Evolutionary conservation across 2,329 filamentous ascomycete species (phyloP), one percentile per base, ranked within the genome.

Genomic region (Camillea tinctor): DNA sequence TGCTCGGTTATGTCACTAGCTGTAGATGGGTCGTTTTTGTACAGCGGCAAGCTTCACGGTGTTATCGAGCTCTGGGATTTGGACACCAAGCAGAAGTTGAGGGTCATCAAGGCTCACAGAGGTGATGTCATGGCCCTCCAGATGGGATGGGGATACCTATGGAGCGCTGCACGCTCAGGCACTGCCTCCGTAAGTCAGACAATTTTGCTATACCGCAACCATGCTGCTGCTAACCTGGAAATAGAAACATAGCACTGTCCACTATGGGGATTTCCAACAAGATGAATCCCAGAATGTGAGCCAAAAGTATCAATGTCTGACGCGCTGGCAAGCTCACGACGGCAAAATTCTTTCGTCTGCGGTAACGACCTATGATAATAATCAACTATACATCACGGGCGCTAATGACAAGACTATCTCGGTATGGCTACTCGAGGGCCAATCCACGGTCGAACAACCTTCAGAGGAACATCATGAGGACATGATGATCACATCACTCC

Each of bases 31-130:
- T 93, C 93, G 0, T 96, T 99, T 66, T 81, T 99, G 4, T 99
- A 98, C 72, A 92, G 91, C 60, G 95, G 95, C 52, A 90, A 96
- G 67, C 84, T 93, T 1, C 88, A 91, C 48, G 96, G 95, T 21
- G 85, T 96, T 55, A 87, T 99, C 61, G 94, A 98, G 73, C 86
- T 99, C 11, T 99, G 96, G 94, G 96, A 99, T 72, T 82, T 99
- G 15, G 94, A 98, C 72, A 98, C 95, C 0, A 88, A 90, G 57
- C 95, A 99, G 75, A 88, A 95, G 54, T 83, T 99, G 51, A 85
- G 95, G 59, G 93, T 92, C 19, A 89, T 99, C 71, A 93, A 90
- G 71, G 87, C 89, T 0, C 90, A 93, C 67, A 86, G 85, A 36
- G 88, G 88, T 50, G 92, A 98, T 73, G 86, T 98, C 54, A 92